Conservation (phyloP, 345 rosid genomes). For the Syzygium grande region DNA sequence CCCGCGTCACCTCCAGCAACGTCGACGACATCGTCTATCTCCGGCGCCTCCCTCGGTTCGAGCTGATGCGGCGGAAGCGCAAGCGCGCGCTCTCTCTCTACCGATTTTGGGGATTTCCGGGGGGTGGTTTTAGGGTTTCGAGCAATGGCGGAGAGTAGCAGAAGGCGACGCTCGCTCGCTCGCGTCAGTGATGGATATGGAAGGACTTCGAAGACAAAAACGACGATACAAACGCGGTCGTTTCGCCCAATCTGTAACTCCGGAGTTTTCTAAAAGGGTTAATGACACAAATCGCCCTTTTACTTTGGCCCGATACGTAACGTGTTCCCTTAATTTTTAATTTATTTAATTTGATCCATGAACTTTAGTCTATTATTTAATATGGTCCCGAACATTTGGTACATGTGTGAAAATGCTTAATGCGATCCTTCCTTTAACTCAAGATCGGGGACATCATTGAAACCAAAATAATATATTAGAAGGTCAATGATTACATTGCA, state of each 20-base stretch:
- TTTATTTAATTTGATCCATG: too few species aligned
- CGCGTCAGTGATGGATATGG: background rate
- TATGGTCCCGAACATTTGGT: too few species aligned
- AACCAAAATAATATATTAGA: too few species aligned
- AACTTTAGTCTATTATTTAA: too few species aligned
- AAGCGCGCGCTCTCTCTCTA: background rate
- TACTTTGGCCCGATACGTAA: rapidly evolving
- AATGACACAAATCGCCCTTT: too few species aligned
- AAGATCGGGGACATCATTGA: too few species aligned
- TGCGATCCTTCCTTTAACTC: too few species aligned
- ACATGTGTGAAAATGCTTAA: too few species aligned
- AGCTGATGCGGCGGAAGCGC: background rate
- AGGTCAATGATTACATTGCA: too few species aligned
- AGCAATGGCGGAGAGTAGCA: background rate
- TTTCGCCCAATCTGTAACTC: background rate
- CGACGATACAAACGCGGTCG: background rate
- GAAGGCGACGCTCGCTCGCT: background rate
- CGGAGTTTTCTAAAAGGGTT: background rate
- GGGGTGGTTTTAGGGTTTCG: background rate
- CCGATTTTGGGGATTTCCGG: background rate
- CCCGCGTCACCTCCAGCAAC: conserved; percentile 78
- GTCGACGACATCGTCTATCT: conserved; percentile 68
- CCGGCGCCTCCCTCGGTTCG: background rate
- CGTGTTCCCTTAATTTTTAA: too few species aligned
- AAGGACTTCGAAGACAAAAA: background rate